These are phyloP conservation scores for Xerocomellus chrysenteron DNA, from an alignment of 768 basidiomycete genomes.

Conservation along the genomic window DNA sequence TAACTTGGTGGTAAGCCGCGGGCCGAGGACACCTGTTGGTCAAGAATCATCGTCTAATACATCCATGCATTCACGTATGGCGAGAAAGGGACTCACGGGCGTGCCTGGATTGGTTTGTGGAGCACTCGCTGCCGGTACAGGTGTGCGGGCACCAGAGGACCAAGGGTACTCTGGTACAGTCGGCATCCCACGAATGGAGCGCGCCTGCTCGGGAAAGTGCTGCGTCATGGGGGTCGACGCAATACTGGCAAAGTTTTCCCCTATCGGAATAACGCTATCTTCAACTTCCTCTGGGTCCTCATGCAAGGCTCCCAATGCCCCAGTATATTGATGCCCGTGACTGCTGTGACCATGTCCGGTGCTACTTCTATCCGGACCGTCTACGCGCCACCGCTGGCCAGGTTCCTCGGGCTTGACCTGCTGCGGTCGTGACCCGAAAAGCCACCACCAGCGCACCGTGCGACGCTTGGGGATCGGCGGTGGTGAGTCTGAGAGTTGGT, in stretches of 20 bases:
- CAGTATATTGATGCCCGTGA: conserved; percentile 7
- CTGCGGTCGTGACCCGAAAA: conserved; percentile 25
- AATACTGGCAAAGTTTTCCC: conserved; percentile 13
- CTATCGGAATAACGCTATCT: conserved; percentile 21
- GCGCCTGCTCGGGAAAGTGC: conserved; percentile 8
- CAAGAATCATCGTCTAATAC: not conserved
- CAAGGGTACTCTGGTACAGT: conserved; percentile 1
- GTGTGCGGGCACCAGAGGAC: not conserved
- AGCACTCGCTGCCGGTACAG: not conserved
- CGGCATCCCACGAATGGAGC: conserved; percentile 1
- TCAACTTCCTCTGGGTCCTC: conserved; percentile 14
- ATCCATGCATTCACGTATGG: not conserved
- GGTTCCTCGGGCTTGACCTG: conserved; percentile 27
- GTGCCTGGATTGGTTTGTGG: conserved; percentile 5
- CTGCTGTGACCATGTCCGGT: conserved; percentile 17
- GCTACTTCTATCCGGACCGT: conserved; percentile 27
- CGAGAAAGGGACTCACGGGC: conserved; percentile 10
- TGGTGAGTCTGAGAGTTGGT: not conserved
- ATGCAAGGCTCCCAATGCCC: conserved; percentile 4
- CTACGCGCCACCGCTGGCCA: conserved; percentile 20
- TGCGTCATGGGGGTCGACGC: conserved; percentile 14
- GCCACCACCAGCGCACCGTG: conserved; percentile 23
- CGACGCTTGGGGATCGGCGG: conserved; percentile 1
- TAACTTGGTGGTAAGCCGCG: conserved; percentile 19
- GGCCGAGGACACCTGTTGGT: conserved; percentile 6